Evolutionary conservation across 208 protist genomes (phyloP).

Genomic region (Balamuthia mandrillaris): DNA sequence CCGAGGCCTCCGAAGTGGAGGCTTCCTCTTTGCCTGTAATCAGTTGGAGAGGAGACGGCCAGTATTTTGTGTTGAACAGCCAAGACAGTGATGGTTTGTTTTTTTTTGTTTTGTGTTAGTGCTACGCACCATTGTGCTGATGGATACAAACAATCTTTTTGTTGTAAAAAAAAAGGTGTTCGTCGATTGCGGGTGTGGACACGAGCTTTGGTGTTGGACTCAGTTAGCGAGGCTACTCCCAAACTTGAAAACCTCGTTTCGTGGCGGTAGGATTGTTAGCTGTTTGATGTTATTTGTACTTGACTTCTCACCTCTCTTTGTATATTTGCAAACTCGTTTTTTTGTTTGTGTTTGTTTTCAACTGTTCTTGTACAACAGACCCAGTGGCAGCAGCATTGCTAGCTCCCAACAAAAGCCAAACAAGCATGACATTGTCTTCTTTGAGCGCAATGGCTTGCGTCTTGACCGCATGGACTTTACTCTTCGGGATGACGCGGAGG

Average conservation of each 20-base stretch:
- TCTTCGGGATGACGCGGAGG: neutral
- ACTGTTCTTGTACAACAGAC: slow-evolving; percentile 36
- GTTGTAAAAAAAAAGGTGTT: neutral
- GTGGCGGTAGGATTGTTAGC: slow-evolving; percentile 37
- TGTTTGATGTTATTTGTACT: no score
- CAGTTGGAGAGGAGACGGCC: slow-evolving; percentile 63
- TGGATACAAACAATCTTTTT: neutral
- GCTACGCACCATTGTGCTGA: no score
- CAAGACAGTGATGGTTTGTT: neutral
- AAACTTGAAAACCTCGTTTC: slow-evolving; percentile 22
- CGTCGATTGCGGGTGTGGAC: slow-evolving; percentile 42
- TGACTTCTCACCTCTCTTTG: no score
- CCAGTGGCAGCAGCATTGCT: slow-evolving; percentile 55
- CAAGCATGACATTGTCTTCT: slow-evolving; percentile 64
- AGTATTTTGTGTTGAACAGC: slow-evolving; percentile 53
- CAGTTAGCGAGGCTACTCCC: slow-evolving; percentile 24
- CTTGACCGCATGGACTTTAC: slow-evolving; percentile 52
- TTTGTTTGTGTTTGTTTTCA: neutral
- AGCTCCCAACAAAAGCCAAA: slow-evolving; percentile 37
- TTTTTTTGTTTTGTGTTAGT: neutral
- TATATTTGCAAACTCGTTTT: no score
- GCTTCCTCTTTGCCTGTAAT: slow-evolving; percentile 10
- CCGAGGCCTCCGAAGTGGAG: neutral
- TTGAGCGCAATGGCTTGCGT: slow-evolving; percentile 66
- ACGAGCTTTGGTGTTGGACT: slow-evolving; percentile 44